phyloP scores from a whole-genome alignment of 306 rosid genomes.

The Rosa rugosa region DNA sequence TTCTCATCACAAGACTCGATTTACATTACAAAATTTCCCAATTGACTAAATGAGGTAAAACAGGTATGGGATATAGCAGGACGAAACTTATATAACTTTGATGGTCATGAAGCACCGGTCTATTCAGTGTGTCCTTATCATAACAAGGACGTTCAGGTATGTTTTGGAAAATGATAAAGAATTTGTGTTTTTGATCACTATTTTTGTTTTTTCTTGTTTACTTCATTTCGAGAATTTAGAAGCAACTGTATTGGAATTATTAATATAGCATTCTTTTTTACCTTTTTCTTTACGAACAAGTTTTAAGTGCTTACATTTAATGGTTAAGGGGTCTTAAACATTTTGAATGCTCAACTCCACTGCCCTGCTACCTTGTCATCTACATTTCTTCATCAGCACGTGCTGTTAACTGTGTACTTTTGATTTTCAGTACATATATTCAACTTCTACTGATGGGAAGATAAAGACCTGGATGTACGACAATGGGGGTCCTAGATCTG shows the following conservation, averaged over 20 bases:
- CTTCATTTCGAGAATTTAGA: not conserved
- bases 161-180: not conserved
- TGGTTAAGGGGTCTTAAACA: not conserved
- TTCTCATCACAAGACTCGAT: slow-evolving; percentile 23
- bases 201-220: not conserved
- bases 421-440: slow-evolving; percentile 75
- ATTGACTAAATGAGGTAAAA: slow-evolving; percentile 31
- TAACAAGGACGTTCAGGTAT: slow-evolving; percentile 82
- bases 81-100: slow-evolving; percentile 60
- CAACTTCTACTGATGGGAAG: slow-evolving; percentile 86
- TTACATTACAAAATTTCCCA: slow-evolving; percentile 17
- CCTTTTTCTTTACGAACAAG: not conserved
- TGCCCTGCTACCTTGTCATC: not conserved
- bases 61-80: slow-evolving; percentile 89
- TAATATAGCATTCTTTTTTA: not conserved
- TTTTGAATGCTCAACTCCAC: not conserved
- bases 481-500: slow-evolving; percentile 79
- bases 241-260: not conserved
- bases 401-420: slow-evolving; percentile 29
- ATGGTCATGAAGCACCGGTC: slow-evolving; percentile 85
- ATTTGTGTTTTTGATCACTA: not conserved
- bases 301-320: not conserved
- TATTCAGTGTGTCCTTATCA: slow-evolving; percentile 93
- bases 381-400: not conserved
- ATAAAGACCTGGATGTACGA: slow-evolving; percentile 92